Evolutionary conservation across 1,284 basidiomycete genomes (phyloP), one percentile per base, ranked within the genome.

Genomic region (Cryptococcus depauperatus): DNA sequence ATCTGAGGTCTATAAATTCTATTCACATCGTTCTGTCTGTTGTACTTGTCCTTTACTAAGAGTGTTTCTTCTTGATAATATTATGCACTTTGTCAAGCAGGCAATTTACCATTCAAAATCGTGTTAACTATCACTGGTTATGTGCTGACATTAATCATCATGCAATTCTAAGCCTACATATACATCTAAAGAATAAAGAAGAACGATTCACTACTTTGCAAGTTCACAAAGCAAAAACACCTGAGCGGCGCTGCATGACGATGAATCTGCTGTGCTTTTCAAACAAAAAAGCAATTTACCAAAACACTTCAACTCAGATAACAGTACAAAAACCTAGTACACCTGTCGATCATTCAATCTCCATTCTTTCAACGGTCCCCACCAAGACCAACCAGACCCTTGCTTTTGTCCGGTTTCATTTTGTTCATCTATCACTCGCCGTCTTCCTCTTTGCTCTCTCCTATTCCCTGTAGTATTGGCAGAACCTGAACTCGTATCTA

Each of bases 291-390:
- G n/a, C 29, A 3, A 2, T 30, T 30, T 3, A 30, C 29, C 11
- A 3, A 30, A 11, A 30, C n/a, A n/a, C 28, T 8, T 8, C n/a
- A n/a, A 8, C 28, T 30, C 28, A 30, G 28, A 30, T 30, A 8
- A 7, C 35, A 38, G 3, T 22, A 38, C 37, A 38, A 14, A n/a
- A 28, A 21, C 18, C 10, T 27, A 40, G 14, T 40, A 41, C 39
- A 41, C 39, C 3, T 26, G 13, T 26, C 30, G 50, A 46, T 27
- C 50, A 30, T 29, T 69, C 35, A 66, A 53, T 28, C 66, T 44
- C 60, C 62, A 69, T 27, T 70, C 61, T 27, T 55, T 59, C 34
- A 70, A 45, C 27, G 68, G 68, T 13, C 68, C 68, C 66, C 67
- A 68, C 68, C 68, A 70, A 43, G 58, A 61, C 65, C 65, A 66